Evolutionary conservation across 257 asterid species (phyloP), one percentile per base, ranked within the genome.

Genomic region (Cynanchum wilfordii): DNA sequence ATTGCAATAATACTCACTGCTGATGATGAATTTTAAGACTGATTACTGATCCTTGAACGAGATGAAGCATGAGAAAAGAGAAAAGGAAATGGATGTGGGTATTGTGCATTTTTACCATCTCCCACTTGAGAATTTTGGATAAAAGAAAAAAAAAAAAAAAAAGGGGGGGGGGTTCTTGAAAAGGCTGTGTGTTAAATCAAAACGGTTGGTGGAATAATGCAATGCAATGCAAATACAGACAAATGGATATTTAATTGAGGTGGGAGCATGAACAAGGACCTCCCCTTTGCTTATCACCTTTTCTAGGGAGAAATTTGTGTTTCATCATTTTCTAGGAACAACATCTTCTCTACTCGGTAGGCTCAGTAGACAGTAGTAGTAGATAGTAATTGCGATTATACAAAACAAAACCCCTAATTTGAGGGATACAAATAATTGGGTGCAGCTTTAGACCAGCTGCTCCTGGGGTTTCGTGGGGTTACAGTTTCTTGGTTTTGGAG

Each of bases 1-100:
- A 66, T 69, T 59, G 75, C 74, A 25, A 57, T 78, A 57, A n/a
- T 30, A 38, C 44, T 38, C 62, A 58, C 44, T 47, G 58, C 44
- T 33, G 58, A 27, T 71, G 16, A 11, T 44, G 36, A 73, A 12
- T 55, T 8, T 30, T 15, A 12, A 27, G 42, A 27, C 15, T 17
- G 25, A 58, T n/a, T n/a, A 10, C 42, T 59, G 66, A 59, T 29
- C 42, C n/a, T 62, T 47, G 17, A 62, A 20, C 25, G 7, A 33
- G 20, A 15, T 15, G 44, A 60, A 4, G 22, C 22, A 24, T 29
- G 8, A 29, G n/a, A n/a, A n/a, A n/a, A 59, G 15, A 13, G 66
- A 29, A 4, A 24, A 60, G 66, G 33, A 60, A 29, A 6, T 16
- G n/a, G 47, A 42, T 42, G 10, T 4, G 1, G 20, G 13, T n/a